Evolutionary conservation across 768 basidiomycete species (phyloP), one percentile per base, ranked within the genome.

Genomic region (Naganishia kalamii): DNA sequence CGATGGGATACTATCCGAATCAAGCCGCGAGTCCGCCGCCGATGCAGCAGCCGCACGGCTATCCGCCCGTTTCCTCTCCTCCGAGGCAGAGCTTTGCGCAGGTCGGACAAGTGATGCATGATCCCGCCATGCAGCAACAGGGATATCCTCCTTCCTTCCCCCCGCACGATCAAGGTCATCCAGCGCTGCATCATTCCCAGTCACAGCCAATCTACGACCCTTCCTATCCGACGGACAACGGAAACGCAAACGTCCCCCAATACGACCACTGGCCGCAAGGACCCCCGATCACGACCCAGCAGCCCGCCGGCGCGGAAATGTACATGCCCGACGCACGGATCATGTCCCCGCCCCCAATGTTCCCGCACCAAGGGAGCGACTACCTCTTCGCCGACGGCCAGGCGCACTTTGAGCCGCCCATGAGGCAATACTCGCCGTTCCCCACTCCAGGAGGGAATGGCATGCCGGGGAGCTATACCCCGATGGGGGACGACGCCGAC

Each of bases 251-350:
- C 10, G n/a, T 35, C 4, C 37, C 35, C n/a, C 63, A 41, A 37
- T 65, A 63, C 49, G 62, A 63, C 23, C 62, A 47, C 35, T 43
- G 57, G 57, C 37, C 43, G 2, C 35, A 41, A 21, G 46, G 43
- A 65, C 52, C 64, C 5, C 64, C 64, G 3, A 47, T 57, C 30
- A 65, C 64, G 6, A 59, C 52, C 29, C 40, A 25, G n/a, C 49
- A 33, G 25, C 64, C 52, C 13, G 51, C 52, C 27, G 64, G 64
- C 40, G 27, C 62, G 15, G 62, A 54, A 8, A 60, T 63, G 29
- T 68, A 64, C 62, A 47, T 68, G 43, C 66, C 66, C 12, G 66
- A 68, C 23, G 29, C 44, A 15, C 43, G 54, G 25, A 23, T 68
- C 29, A 48, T 47, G 30, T 63, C 62, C 23, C 66, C 66, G 3